Base-by-base conservation (phyloP, 1,284 basidiomycete species). In the Schizophyllum amplum region DNA sequence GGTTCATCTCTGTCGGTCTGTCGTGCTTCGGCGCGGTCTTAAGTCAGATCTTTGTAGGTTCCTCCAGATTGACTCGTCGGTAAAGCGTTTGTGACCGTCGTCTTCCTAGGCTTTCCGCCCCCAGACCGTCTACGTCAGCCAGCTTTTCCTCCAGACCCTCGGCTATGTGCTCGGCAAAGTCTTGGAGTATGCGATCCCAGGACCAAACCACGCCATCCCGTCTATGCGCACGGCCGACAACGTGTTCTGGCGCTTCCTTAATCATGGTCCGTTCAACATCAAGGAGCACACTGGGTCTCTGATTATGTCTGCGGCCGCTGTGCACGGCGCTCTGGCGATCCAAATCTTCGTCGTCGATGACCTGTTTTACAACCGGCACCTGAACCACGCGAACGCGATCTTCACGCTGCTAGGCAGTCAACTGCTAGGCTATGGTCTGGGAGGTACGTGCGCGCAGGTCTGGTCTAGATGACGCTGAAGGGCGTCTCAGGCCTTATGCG, bases 241-340 rank as follows among this genome's bases (percentile, higher is more conserved):
- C 47, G 59, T 67, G 51, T 83, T 75, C 64, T 84, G 74, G 81
- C 72, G 78, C 58, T 79, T 72, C 64, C 63, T 81, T 63, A 82
- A 82, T 65, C 80, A 76, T 17, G 79, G 80, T 0, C 74, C 53
- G 17, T 22, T 51, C 78, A 77, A 83, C 65, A 71, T 82, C 65
- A 81, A 81, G 69, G 82, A 85, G 64, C 81, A 84, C 64, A 79
- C 81, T 33, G 76, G 80, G 2, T 80, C 82, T 58, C 79, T 77
- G n/a, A 82, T 84, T 60, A 80, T 84, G 68, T 67, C 77, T 5
- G 73, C 77, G n/a, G 80, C 80, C 4, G 77, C 80, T 1, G 71
- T 76, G 2, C 68, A 70, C 4, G 75, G 76, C 2, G 80, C 80
- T 0, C 67, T 79, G 49, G 79, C 80, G 9, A 76, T 75, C 55